Evolutionary conservation across 2,329 filamentous ascomycete genomes (phyloP), one percentile per base, ranked within the genome.

Genomic region (Neurospora sp.): DNA sequence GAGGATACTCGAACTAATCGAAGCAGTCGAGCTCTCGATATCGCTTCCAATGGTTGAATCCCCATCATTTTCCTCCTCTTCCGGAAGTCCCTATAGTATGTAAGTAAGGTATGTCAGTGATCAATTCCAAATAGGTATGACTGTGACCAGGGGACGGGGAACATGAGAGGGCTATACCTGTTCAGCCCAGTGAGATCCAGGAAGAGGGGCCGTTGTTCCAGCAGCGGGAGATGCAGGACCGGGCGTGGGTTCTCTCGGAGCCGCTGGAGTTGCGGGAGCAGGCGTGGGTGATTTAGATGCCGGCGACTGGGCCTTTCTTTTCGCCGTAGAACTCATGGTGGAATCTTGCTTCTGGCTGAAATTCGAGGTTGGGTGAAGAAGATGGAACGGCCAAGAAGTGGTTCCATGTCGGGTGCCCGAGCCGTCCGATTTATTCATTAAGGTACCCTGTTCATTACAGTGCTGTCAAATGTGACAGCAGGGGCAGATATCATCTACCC

Each of bases 1-100:
- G n/a, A 69, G 38, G 40, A 71, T 71, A n/a, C 62, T 69, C 37
- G 67, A 69, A n/a, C 19, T 33, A 15, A 70, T 52, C 19, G 67
- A 69, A 40, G 67, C 65, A 23, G 69, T 70, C 15, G 69, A 70
- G 46, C 37, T 67, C 38, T 40, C 66, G 19, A 33, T 6, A 57
- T 57, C 46, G 8, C 46, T 57, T 28, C 46, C 46, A 8, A 33
- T 3, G 23, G 46, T 33, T 8, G 46, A 57, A 57, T 33, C 46
- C 46, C 6, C 46, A 57, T 57, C 46, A 57, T 28, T 4, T 11
- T 11, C 41, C 1, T 17, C 46, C 19, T 57, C 12, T 33, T 57
- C 23, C 6, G 46, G 46, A 28, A 57, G 23, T 57, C 46, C 46
- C 46, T 57, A 3, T 28, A 57, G 23, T 57, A 12, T 1, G 43